Evolutionary conservation across 306 rosid species (phyloP).

Genomic region (Prunus campanulata): DNA sequence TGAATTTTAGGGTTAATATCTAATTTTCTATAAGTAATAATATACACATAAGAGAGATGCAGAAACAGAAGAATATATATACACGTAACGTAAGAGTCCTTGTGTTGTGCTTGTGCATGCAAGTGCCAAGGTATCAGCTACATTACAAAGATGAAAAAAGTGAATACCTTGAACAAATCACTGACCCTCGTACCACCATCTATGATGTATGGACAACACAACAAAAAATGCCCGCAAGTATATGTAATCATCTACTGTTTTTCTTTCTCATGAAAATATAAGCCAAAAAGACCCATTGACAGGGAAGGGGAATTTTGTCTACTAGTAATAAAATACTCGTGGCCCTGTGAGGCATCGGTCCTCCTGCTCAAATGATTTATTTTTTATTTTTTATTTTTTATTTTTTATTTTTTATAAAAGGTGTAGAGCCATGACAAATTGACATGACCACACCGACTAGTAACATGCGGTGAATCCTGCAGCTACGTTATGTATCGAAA

Average conservation of each 20-base stretch:
- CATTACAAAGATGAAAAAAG: background rate
- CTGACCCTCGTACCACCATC: background rate
- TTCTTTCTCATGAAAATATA: background rate
- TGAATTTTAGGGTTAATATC: no score
- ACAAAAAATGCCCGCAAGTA: background rate
- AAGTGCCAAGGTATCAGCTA: background rate
- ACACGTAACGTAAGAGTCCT: background rate
- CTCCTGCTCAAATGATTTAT: background rate
- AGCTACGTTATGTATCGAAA: background rate
- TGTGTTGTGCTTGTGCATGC: background rate
- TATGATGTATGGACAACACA: background rate
- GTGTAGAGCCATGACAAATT: no score
- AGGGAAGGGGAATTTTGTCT: background rate
- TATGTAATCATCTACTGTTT: background rate
- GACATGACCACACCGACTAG: no score
- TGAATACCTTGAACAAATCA: background rate
- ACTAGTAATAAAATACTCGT: background rate
- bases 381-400: fast-evolving
- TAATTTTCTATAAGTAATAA: no score
- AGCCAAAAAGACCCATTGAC: background rate
- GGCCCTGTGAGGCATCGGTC: background rate
- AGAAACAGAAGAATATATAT: background rate
- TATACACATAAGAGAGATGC: no score
- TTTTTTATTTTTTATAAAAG: no score
- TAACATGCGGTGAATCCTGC: no score